Evolutionary conservation across 2,329 filamentous ascomycete species (phyloP), one percentile per base, ranked within the genome.

Genomic region (Aspergillus costaricaensis): DNA sequence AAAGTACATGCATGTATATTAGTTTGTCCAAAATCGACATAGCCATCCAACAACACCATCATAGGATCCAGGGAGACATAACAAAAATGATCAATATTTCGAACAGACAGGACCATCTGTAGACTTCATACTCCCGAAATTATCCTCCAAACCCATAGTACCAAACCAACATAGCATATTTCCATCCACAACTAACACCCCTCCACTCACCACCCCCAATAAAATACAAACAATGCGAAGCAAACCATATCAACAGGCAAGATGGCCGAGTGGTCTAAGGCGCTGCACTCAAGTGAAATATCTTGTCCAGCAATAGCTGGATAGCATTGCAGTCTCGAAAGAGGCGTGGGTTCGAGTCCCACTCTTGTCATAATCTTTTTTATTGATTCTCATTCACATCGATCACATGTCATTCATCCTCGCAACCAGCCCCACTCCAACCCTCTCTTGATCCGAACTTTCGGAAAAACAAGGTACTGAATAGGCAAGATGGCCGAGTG

Each of bases 261-360:
- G 47, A 50, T 50, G 47, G 23, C 47, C 47, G 47, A 50, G 47
- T 17, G 47, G 47, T 50, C 41, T 50, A 50, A 50, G 47, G 47
- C 23, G 47, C 47, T 50, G 47, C 47, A 50, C 47, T 50, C 47
- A 50, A 50, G 47, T 17, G 14, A 15, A 49, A 10, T 6, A 50
- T 12, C 47, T 50, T 50, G 47, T 50, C 27, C n/a, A 50, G n/a
- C n/a, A 27, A 30, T 1, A 50, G n/a, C n/a, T 50, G 47, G 47
- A 50, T 50, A 36, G 47, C 12, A 50, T 50, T 50, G 47, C 47
- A 50, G 47, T 55, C 36, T 55, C 52, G 52, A 23, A 55, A 55
- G 52, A 44, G 36, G 52, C 52, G 52, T 55, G 52, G 52, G 52
- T 55, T 55, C 52, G 52, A 55, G 36, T 55, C 52, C 52, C 52